A percentile compares a stretch with the other conserved stretches of the same genome.
phyloP scores from a whole-genome alignment of 1,284 basidiomycete genomes.

The Apiotrichum montevideense region DNA sequence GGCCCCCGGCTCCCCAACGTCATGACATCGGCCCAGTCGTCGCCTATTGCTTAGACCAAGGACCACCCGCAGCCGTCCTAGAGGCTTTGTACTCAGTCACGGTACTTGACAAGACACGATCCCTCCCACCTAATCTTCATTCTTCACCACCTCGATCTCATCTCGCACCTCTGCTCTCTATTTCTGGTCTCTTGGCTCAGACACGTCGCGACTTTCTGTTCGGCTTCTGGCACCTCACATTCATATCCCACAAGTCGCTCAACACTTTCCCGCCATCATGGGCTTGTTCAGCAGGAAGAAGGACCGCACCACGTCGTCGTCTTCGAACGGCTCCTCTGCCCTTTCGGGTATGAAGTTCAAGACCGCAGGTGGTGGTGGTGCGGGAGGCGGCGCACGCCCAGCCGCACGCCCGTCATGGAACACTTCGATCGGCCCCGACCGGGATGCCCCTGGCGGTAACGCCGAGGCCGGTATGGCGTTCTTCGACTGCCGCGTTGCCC shows the following conservation, averaged over 20 bases:
- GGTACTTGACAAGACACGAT: too few relatives aligned
- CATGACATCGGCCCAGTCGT: too few relatives aligned
- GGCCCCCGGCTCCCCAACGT: too few relatives aligned
- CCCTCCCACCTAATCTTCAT: too few relatives aligned
- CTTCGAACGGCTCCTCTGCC: conserved; percentile 4
- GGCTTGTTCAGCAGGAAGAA: conserved; percentile 1
- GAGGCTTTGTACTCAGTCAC: too few relatives aligned
- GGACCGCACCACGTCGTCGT: background rate
- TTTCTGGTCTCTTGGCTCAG: background rate
- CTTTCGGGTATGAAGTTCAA: conserved; percentile 14
- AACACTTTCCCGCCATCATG: background rate
- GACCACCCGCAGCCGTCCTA: too few relatives aligned
- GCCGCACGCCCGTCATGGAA: conserved; percentile 12
- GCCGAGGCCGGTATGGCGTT: conserved; percentile 10
- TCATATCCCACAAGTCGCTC: background rate
- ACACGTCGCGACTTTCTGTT: too few relatives aligned
- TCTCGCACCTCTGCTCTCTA: background rate
- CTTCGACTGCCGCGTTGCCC: conserved; percentile 12
- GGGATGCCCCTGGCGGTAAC: background rate
- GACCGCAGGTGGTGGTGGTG: background rate
- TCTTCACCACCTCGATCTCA: background rate
- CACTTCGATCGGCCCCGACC: conserved; percentile 11
- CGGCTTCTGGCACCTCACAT: background rate
- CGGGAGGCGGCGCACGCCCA: conserved; percentile 1
- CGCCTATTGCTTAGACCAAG: too few relatives aligned